Evolutionary conservation across 31 red algal genomes (phyloP), one percentile per base, ranked within the genome.

Genomic region (Endocladia muricata): DNA sequence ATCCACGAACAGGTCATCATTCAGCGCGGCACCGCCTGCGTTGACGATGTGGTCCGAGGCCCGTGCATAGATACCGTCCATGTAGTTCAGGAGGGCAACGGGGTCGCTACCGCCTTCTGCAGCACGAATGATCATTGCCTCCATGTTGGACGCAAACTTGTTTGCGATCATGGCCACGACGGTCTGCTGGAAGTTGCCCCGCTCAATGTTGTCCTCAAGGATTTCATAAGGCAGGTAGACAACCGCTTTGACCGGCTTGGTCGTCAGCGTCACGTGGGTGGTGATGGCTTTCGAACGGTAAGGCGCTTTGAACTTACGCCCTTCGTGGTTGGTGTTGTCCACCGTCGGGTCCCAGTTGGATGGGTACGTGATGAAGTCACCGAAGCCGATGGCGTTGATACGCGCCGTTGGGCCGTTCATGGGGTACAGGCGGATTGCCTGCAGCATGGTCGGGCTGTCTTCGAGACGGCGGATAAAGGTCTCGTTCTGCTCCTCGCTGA

Each of bases 201-300:
- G 55, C 55, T 59, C 55, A 59, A 59, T 59, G 55, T 59, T 59
- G 55, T 59, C 55, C 32, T 59, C 55, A 59, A 59, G 55, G 28
- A 59, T 59, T 30, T 59, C 55, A 59, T 59, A 59, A 59, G 28
- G 55, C 28, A 59, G 28, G 28, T 30, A 31, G 28, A 59, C 32
- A 25, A 31, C 55, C 28, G 55, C 32, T 30, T 31, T 59, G 28
- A 59, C 55, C 32, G 28, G 28, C 28, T 31, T 30, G 55, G 55
- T 59, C 28, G 28, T 59, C 28, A 59, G 55, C 28, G 55, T 59
- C 32, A 59, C 55, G 28, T 59, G 28, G 55, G 55, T 31, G 32
- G 55, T 59, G 28, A 30, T 59, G 32, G 55, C 28, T 59, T 59
- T 59, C 28, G 55, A 25, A 59, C 55, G 55, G 32, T 25, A 25